phyloP scores from a whole-genome alignment of 2,329 filamentous ascomycete genomes.

The Ascochyta lentis region DNA sequence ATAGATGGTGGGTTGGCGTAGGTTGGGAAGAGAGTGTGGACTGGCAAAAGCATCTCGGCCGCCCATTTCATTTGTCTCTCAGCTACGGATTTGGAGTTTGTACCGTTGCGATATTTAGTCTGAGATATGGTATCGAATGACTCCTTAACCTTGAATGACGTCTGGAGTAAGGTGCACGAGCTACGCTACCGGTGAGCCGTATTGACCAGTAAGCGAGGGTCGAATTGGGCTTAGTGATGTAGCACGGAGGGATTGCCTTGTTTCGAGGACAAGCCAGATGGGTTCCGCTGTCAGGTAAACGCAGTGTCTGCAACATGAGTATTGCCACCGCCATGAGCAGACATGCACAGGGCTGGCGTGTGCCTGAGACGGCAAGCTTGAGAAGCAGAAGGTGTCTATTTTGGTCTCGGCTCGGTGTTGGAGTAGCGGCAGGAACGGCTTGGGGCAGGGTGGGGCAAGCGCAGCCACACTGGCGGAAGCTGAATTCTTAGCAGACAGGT shows the following conservation, averaged over 20 bases:
- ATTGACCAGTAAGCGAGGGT: slow-evolving; percentile 6
- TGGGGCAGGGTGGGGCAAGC: slow-evolving; percentile 22
- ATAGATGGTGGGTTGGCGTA: slow-evolving; percentile 6
- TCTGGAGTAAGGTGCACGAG: slow-evolving; percentile 9
- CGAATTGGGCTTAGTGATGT: slow-evolving; percentile 9
- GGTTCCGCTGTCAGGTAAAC: too few species aligned
- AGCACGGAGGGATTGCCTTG: slow-evolving; percentile 1
- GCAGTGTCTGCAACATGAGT: neutral
- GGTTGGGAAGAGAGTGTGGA: slow-evolving; percentile 11
- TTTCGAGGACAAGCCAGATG: neutral
- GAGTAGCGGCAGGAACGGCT: slow-evolving; percentile 27
- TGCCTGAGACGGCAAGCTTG: neutral
- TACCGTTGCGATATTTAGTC: slow-evolving; percentile 39
- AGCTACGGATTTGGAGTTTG: slow-evolving; percentile 28
- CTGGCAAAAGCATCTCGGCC: slow-evolving; percentile 11
- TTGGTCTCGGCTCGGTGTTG: slow-evolving; percentile 17
- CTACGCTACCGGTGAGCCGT: slow-evolving; percentile 15
- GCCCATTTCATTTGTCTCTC: slow-evolving; percentile 25
- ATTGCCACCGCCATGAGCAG: neutral
- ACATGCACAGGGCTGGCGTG: neutral
- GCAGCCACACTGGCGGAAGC: slow-evolving; percentile 1
- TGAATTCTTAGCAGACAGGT: too few species aligned
- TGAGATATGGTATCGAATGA: slow-evolving; percentile 38
- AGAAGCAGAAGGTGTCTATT: slow-evolving; percentile 9
- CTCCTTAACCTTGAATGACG: slow-evolving; percentile 11